phyloP scores from a whole-genome alignment of 23 red algal genomes.

The Gracilariopsis chorda region DNA sequence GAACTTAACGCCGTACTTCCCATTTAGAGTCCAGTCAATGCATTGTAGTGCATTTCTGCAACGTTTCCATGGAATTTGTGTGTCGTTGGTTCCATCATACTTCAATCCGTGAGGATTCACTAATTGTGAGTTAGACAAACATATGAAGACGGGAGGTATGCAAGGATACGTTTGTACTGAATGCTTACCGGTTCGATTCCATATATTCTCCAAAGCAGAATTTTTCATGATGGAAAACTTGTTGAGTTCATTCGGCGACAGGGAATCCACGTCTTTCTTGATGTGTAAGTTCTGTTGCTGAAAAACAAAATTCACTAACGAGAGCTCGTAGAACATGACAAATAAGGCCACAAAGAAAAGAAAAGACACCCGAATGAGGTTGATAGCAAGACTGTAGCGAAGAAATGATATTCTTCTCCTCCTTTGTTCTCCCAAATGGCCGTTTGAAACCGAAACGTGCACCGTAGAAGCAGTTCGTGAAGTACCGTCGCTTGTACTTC shows the following conservation, averaged over 20 bases:
- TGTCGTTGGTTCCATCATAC: background rate
- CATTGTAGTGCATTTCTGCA: background rate
- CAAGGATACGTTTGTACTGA: background rate
- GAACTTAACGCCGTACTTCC: constrained; percentile 2
- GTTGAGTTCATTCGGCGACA: background rate
- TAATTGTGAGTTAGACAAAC: too few relatives aligned
- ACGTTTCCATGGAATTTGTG: constrained; percentile 24
- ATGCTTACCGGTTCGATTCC: constrained; percentile 25
- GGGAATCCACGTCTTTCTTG: background rate
- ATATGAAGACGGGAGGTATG: background rate
- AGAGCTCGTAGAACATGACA: constrained; percentile 26
- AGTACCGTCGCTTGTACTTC: background rate
- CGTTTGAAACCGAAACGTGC: background rate
- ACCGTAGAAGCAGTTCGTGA: too few relatives aligned
- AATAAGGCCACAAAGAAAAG: constrained; percentile 1
- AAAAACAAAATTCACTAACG: constrained; percentile 32
- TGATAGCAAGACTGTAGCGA: background rate
- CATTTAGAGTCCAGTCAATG: background rate
- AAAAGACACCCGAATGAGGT: background rate
- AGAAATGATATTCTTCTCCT: background rate
- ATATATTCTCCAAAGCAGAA: constrained; percentile 9
- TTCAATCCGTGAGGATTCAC: background rate
- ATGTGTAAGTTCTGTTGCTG: constrained; percentile 7
- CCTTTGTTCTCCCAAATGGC: background rate
- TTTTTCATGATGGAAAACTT: background rate